These are phyloP conservation scores for Ceratocystis variospora DNA, from an alignment of 2,329 filamentous ascomycete species.

Conservation along the genomic window DNA sequence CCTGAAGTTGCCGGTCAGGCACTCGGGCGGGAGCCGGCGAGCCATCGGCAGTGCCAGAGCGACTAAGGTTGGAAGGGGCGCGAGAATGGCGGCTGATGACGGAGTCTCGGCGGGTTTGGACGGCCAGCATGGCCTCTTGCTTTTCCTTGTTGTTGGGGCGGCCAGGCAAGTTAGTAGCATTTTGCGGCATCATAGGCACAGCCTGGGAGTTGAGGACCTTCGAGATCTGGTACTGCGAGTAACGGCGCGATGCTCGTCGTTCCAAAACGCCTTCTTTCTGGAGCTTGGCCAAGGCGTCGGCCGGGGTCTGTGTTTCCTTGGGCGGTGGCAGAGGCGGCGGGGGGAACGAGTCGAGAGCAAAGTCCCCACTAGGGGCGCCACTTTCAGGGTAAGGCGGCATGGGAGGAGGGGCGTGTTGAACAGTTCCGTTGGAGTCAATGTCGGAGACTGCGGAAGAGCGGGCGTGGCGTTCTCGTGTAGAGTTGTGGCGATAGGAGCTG, in stretches of 20 bases:
- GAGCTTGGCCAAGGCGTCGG: conserved; percentile 67
- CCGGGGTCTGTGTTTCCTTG: conserved; percentile 55
- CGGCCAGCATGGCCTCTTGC: conserved; percentile 60
- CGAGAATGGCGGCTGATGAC: conserved; percentile 32
- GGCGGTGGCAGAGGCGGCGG: conserved; percentile 43
- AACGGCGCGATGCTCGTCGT: conserved; percentile 77
- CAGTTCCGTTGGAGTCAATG: conserved; percentile 51
- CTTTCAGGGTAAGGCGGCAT: conserved; percentile 57
- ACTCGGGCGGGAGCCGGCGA: conserved; percentile 6
- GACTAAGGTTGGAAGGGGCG: conserved; percentile 35
- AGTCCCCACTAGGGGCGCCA: conserved; percentile 34
- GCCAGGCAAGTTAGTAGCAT: conserved; percentile 67
- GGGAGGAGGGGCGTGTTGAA: conserved; percentile 63
- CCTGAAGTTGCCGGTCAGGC: conserved; percentile 17
- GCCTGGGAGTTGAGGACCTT: conserved; percentile 75
- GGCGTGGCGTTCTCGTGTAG: conserved; percentile 37
- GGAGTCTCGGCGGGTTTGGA: conserved; percentile 40
- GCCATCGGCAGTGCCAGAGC: conserved; percentile 20
- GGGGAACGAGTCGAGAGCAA: conserved; percentile 52
- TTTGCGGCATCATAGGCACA: conserved; percentile 72
- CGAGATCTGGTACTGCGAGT: conserved; percentile 92
- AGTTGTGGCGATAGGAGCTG: conserved; percentile 38
- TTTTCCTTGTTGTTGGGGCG: conserved; percentile 57
- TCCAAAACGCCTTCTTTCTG: conserved; percentile 89
- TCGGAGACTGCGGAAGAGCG: conserved; percentile 28